Evolutionary conservation across 2,329 filamentous ascomycete genomes (phyloP).

Genomic region (Tympanopsis confertula): DNA sequence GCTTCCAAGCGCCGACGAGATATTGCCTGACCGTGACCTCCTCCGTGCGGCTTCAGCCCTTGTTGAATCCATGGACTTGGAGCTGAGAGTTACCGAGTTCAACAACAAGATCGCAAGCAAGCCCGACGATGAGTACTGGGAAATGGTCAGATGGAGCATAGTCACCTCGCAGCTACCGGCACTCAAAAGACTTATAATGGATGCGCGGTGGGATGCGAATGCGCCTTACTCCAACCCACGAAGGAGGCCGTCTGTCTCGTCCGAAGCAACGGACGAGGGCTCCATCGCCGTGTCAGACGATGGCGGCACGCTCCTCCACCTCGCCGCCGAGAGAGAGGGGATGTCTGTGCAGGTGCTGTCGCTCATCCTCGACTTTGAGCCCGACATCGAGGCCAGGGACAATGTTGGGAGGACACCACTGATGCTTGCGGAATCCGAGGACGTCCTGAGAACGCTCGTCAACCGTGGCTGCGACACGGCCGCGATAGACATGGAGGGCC

Average conservation of each 20-base stretch:
- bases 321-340: constrained; percentile 11
- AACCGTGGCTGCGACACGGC: constrained; percentile 4
- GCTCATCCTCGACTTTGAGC: constrained; percentile 2
- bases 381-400: constrained; percentile 2
- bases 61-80: too few relatives aligned
- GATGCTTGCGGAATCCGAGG: constrained; percentile 3
- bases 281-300: constrained; percentile 8
- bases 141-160: not conserved
- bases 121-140: not conserved
- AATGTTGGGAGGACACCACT: constrained; percentile 3
- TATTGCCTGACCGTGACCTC: too few relatives aligned
- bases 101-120: too few relatives aligned
- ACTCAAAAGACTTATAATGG: not conserved
- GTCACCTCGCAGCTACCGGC: not conserved
- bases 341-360: not conserved
- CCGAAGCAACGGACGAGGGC: constrained; percentile 14
- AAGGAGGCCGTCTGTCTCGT: too few relatives aligned
- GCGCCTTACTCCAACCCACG: too few relatives aligned
- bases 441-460: constrained; percentile 4
- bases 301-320: constrained; percentile 16
- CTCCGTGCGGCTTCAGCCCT: too few relatives aligned
- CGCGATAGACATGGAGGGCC: not conserved
- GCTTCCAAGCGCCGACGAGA: too few relatives aligned
- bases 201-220: not conserved
- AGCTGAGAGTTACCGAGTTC: too few relatives aligned